Percentiles rank a stretch among this genome's conserved stretches.
phyloP scores from a whole-genome alignment of 2,329 filamentous ascomycete genomes.

The Pseudogymnoascus sp. region DNA sequence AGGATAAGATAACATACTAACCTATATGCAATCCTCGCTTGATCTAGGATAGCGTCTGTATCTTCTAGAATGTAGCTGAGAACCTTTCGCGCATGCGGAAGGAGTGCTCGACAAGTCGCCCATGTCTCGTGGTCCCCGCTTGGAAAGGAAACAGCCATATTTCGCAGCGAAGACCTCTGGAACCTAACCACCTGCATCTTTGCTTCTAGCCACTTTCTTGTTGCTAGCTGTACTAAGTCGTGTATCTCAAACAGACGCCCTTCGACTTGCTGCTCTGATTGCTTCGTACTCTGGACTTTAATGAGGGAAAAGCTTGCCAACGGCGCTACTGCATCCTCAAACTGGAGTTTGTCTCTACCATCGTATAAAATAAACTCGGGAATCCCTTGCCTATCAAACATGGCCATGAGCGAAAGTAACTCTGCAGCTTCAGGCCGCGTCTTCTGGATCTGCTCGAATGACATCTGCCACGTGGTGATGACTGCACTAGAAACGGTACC shows the following conservation, averaged over 20 bases:
- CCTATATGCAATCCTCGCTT: no score
- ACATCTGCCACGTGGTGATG: conserved; percentile 31
- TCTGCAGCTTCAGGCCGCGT: conserved; percentile 14
- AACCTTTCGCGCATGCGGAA: neutral
- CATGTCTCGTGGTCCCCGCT: conserved; percentile 26
- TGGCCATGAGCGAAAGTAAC: conserved; percentile 19
- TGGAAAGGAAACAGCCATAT: conserved; percentile 17
- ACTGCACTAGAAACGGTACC: conserved; percentile 28
- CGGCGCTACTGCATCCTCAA: conserved; percentile 29
- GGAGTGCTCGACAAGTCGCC: conserved; percentile 22
- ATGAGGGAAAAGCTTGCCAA: conserved; percentile 34
- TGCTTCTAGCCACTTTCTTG: conserved; percentile 19
- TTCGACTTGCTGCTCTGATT: conserved; percentile 7
- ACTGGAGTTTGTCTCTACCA: conserved; percentile 14
- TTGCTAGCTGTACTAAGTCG: conserved; percentile 19
- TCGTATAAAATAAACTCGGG: conserved; percentile 15
- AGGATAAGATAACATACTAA: no score
- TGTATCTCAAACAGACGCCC: conserved; percentile 18
- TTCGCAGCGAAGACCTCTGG: conserved; percentile 15
- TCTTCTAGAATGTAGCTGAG: neutral
- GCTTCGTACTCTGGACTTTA: conserved; percentile 10
- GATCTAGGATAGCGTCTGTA: no score
- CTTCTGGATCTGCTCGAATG: conserved; percentile 31
- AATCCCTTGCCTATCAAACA: conserved; percentile 21
- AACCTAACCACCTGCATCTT: conserved; percentile 12